These are phyloP conservation scores for Cryptococcus sp. DNA, from an alignment of 1,284 basidiomycete genomes.

Conservation along the genomic window DNA sequence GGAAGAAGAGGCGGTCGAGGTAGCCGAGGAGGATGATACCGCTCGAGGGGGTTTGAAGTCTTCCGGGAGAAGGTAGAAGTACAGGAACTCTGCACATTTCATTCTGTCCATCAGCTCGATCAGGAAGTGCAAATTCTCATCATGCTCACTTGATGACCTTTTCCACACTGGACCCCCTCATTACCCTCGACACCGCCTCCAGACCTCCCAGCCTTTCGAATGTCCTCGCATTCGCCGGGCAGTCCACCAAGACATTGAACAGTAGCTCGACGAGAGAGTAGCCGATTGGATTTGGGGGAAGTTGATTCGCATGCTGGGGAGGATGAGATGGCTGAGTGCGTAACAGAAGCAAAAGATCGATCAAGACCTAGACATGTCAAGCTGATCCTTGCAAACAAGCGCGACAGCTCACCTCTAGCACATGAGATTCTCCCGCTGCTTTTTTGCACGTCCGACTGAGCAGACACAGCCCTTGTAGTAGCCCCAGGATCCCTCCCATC, in stretches of 20 bases:
- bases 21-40: slow-evolving; percentile 18
- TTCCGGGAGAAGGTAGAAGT: slow-evolving; percentile 85
- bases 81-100: slow-evolving; percentile 87
- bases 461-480: slow-evolving; percentile 74
- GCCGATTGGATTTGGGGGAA: slow-evolving; percentile 44
- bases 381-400: slow-evolving; percentile 3
- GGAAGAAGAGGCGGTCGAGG: slow-evolving; percentile 18
- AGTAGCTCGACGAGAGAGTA: slow-evolving; percentile 72
- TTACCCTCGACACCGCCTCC: slow-evolving; percentile 69
- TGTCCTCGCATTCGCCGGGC: slow-evolving; percentile 60
- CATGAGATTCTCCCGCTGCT: slow-evolving; percentile 61
- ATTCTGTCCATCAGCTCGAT: slow-evolving; percentile 46
- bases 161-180: slow-evolving; percentile 72
- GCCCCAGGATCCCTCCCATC: slow-evolving; percentile 50
- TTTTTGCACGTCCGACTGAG: slow-evolving; percentile 63
- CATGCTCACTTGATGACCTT: slow-evolving; percentile 75
- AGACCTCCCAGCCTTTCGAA: slow-evolving; percentile 73
- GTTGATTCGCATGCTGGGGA: slow-evolving; percentile 8
- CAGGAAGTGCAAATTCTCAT: too few relatives aligned
- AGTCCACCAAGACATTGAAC: slow-evolving; percentile 76
- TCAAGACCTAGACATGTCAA: slow-evolving; percentile 29
- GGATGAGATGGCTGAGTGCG: slow-evolving; percentile 25
- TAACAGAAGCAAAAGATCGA: slow-evolving; percentile 36
- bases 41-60: slow-evolving; percentile 34
- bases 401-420: slow-evolving; percentile 59